phyloP scores from a whole-genome alignment of 2,329 filamentous ascomycete genomes.

The Aspergillus alliaceus region DNA sequence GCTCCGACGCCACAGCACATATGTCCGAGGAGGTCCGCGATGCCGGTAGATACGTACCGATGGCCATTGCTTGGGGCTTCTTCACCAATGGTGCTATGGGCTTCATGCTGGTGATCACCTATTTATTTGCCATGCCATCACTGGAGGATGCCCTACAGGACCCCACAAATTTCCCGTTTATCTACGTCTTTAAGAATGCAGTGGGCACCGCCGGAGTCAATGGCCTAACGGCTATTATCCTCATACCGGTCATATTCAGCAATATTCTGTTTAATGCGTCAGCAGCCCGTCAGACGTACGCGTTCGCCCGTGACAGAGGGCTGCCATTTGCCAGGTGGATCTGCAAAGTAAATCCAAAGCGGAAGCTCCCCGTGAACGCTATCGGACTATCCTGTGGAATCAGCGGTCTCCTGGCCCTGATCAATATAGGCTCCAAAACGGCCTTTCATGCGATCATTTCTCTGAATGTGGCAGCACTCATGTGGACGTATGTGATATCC shows the following conservation, averaged over 20 bases:
- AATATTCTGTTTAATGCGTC: constrained; percentile 43
- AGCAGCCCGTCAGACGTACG: constrained; percentile 42
- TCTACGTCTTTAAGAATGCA: constrained; percentile 46
- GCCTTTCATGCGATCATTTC: constrained; percentile 56
- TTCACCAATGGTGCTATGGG: constrained; percentile 47
- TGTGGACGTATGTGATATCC: constrained; percentile 53
- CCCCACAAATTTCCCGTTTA: constrained; percentile 46
- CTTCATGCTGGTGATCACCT: constrained; percentile 46
- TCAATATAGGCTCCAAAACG: constrained; percentile 53
- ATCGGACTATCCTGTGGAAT: constrained; percentile 33
- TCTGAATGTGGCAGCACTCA: constrained; percentile 48
- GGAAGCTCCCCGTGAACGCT: constrained; percentile 45
- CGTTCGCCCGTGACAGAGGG: constrained; percentile 46
- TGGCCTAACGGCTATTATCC: constrained; percentile 41
- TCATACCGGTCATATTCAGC: constrained; percentile 39
- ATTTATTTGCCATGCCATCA: constrained; percentile 39
- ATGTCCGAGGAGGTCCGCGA: constrained; percentile 53
- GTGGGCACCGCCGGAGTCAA: constrained; percentile 26
- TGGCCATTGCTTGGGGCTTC: constrained; percentile 47
- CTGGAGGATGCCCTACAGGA: constrained; percentile 39
- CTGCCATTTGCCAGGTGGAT: constrained; percentile 44
- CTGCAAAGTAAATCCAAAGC: constrained; percentile 33
- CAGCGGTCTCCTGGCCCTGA: constrained; percentile 44
- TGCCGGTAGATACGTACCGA: constrained; percentile 46
- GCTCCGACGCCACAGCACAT: constrained; percentile 32